Percentiles rank a stretch among this genome's conserved stretches.
phyloP scores from a whole-genome alignment of 108 stramenopile species.

The Nannochloropsis gaditana region DNA sequence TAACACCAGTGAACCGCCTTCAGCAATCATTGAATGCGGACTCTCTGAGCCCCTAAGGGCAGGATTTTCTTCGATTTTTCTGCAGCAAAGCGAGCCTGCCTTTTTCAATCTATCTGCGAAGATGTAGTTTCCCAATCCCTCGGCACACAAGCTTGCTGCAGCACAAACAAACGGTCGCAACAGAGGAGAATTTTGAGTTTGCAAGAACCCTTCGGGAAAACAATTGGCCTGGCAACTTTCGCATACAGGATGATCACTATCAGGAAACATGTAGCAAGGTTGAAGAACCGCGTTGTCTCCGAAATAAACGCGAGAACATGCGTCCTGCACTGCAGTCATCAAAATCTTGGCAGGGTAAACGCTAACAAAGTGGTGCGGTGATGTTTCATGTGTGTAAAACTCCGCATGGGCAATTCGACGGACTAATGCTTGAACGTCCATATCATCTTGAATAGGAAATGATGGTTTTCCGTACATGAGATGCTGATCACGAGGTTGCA shows the following conservation, averaged over 20 bases:
- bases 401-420: not conserved
- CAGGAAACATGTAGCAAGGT: slow-evolving; percentile 10
- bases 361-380: not conserved
- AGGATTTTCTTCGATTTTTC: not conserved
- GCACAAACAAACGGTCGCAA: not conserved
- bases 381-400: not conserved
- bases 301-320: not conserved
- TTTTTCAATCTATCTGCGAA: not conserved
- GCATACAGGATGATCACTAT: not conserved
- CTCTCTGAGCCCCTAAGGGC: not conserved
- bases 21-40: not conserved
- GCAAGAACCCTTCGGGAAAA: slow-evolving; percentile 10
- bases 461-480: not conserved
- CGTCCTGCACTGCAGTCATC: not conserved
- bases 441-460: slow-evolving; percentile 16
- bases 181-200: not conserved
- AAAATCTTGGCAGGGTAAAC: not conserved
- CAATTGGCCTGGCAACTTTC: not conserved
- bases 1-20: not conserved
- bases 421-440: not conserved
- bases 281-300: not conserved
- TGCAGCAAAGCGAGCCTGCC: not conserved
- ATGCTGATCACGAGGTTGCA: not conserved
- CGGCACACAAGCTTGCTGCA: not conserved
- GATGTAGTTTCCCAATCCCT: not conserved